Percentiles rank a stretch among this genome's conserved stretches.
phyloP scores from a whole-genome alignment of 2,329 filamentous ascomycete species.

The Sphaerulina musiva region DNA sequence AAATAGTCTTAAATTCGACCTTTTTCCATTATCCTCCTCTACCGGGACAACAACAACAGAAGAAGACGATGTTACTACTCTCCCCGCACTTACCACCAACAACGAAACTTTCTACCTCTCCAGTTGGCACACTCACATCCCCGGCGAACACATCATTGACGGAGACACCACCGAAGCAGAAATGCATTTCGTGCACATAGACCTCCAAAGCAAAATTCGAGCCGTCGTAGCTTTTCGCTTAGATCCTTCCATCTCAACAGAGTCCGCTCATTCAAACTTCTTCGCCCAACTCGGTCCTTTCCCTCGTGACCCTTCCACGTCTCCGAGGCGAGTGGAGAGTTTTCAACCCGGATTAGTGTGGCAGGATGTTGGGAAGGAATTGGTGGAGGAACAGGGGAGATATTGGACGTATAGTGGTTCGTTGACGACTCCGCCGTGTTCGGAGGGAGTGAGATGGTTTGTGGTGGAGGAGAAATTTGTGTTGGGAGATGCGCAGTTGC shows the following conservation, averaged over 20 bases:
- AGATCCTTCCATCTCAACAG: slow-evolving; percentile 33
- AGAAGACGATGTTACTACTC: slow-evolving; percentile 34
- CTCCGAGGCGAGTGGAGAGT: too few relatives aligned
- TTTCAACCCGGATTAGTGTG: too few relatives aligned
- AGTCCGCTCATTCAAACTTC: slow-evolving; percentile 32
- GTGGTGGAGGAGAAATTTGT: slow-evolving; percentile 39
- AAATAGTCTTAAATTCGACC: slow-evolving; percentile 43
- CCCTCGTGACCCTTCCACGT: neutral
- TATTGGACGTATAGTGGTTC: slow-evolving; percentile 48
- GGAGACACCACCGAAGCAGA: slow-evolving; percentile 42
- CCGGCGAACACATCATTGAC: slow-evolving; percentile 45
- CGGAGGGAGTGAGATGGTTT: slow-evolving; percentile 45
- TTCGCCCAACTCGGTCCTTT: slow-evolving; percentile 34
- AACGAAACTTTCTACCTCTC: slow-evolving; percentile 43
- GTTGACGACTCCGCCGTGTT: slow-evolving; percentile 45
- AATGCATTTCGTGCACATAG: slow-evolving; percentile 46
- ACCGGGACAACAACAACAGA: too few relatives aligned
- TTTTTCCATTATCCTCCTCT: slow-evolving; percentile 13
- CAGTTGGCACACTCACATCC: slow-evolving; percentile 49
- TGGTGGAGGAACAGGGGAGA: slow-evolving; percentile 19
- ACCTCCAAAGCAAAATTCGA: slow-evolving; percentile 37
- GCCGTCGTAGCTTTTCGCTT: slow-evolving; percentile 46
- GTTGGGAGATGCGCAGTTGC: slow-evolving; percentile 44
- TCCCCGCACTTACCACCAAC: slow-evolving; percentile 42
- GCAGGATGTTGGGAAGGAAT: too few relatives aligned